Base-by-base conservation (phyloP, 2,329 filamentous ascomycete species). In the Harringtonia lauricola region DNA sequence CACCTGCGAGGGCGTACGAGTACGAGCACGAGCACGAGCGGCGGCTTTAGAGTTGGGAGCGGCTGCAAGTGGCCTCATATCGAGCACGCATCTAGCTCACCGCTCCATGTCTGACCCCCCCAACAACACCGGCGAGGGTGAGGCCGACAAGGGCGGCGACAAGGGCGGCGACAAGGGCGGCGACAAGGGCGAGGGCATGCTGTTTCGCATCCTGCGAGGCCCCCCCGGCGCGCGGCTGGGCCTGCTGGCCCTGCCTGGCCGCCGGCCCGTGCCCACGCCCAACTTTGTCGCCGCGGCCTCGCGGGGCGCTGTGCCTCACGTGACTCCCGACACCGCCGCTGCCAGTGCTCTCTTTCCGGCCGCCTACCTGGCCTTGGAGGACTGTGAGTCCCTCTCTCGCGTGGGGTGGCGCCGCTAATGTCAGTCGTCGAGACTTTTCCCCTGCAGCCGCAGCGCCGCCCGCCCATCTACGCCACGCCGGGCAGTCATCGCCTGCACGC, bases 281-380 rank as follows among this genome's bases (percentile, higher is more conserved):
- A 83, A 84, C 58, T 94, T 83, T 60, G 67, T 95, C 46, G 81
- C 79, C 41, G 70, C 84, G 51, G 84, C 85, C 3, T 95, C 92
- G 29, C 76, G 92, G 55, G 92, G 92, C 19, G 77, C 76, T 2
- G 68, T 96, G 30, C 88, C 92, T 41, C 92, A 98, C 64, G 65
- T 98, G 51, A 85, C 89, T 3, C 89, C 88, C 33, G 92, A 98
- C 66, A 83, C 83, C 48, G 69, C 92, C 51, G 60, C 64, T 34
- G 80, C 77, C 44, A 70, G 83, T 54, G 79, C 81, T 1, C 59
- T 72, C 6, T 69, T 94, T 47, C 67, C 68, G 24, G 84, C 83
- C 22, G 71, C 86, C 3, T 94, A 94, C 58, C 68, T 92, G 55
- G 86, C 83, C 1, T 66, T 96, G 24, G 92, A 98, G 69, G 92